These are phyloP conservation scores for Silybum marianum DNA, from an alignment of 129 eudicot genomes.

Conservation along the genomic window DNA sequence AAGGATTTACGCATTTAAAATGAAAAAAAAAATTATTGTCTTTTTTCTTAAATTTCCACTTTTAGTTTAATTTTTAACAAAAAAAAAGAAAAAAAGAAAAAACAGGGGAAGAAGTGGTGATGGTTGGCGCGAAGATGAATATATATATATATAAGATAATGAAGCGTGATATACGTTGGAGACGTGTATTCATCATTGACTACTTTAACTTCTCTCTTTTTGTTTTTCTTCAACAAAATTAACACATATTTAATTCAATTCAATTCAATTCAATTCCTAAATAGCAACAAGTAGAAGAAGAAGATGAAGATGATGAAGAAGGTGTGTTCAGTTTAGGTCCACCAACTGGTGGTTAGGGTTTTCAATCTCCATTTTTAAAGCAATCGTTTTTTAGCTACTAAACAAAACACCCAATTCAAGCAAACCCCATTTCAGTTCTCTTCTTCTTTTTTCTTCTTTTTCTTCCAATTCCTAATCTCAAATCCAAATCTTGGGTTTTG, in stretches of 20 bases:
- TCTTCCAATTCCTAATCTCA: constrained; percentile 12
- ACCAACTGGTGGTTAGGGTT: constrained; percentile 93
- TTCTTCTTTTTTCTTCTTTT: not conserved
- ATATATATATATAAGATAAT: constrained; percentile 6
- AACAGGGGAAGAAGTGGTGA: not conserved
- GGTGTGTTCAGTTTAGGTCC: constrained; percentile 56
- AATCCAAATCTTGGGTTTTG: constrained; percentile 34
- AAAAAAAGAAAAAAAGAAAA: not conserved
- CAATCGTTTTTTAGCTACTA: constrained; percentile 41
- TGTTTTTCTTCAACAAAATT: constrained; percentile 35
- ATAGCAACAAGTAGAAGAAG: constrained; percentile 14
- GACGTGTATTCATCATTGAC: constrained; percentile 41
- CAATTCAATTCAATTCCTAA: constrained; percentile 9
- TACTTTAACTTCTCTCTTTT: constrained; percentile 27
- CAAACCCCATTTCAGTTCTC: constrained; percentile 36
- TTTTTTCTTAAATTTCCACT: too few relatives aligned
- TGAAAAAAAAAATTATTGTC: too few relatives aligned
- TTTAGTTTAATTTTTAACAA: too few relatives aligned
- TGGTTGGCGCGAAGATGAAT: constrained; percentile 47
- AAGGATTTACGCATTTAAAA: too few relatives aligned
- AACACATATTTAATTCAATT: constrained; percentile 16
- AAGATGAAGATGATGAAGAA: constrained; percentile 26
- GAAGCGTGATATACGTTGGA: constrained; percentile 36
- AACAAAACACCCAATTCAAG: constrained; percentile 27
- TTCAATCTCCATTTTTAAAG: constrained; percentile 62